Evolutionary conservation across 1,139 yeast species (phyloP).

Genomic region (Kurtzmaniella quercitrusa): DNA sequence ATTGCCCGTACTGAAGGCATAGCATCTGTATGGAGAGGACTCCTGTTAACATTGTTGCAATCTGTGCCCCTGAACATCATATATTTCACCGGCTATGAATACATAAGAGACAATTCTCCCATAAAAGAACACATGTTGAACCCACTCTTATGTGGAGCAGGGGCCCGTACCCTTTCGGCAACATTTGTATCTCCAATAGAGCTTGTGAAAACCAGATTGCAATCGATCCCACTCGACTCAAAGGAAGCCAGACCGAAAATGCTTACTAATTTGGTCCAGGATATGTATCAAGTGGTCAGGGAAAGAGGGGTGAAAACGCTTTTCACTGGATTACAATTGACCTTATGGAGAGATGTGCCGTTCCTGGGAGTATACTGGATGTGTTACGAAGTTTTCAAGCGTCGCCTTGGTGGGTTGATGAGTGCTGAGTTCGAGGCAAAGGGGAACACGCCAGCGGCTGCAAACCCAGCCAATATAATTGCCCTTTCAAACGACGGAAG

Average conservation of each 20-base stretch:
- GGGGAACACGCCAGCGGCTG: slow-evolving; percentile 3
- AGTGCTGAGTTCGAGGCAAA: slow-evolving; percentile 19
- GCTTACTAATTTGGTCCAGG: slow-evolving; percentile 47
- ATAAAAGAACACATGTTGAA: slow-evolving; percentile 48
- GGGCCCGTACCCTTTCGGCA: slow-evolving; percentile 82
- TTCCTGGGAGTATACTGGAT: slow-evolving; percentile 96
- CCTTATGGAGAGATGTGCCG: slow-evolving; percentile 97
- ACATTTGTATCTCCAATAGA: slow-evolving; percentile 86
- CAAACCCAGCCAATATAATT: slow-evolving; percentile 3
- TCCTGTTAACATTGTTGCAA: slow-evolving; percentile 79
- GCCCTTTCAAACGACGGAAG: slow-evolving; percentile 35
- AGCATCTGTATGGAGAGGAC: slow-evolving; percentile 82
- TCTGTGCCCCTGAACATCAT: slow-evolving; percentile 91
- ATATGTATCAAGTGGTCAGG: slow-evolving; percentile 51
- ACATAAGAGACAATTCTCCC: slow-evolving; percentile 72
- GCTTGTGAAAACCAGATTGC: slow-evolving; percentile 80
- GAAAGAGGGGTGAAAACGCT: slow-evolving; percentile 59
- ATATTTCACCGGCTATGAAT: slow-evolving; percentile 91
- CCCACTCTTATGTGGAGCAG: slow-evolving; percentile 81
- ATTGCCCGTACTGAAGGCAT: slow-evolving; percentile 73
- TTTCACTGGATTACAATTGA: slow-evolving; percentile 81
- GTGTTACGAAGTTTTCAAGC: slow-evolving; percentile 54
- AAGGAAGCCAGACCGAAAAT: slow-evolving; percentile 25
- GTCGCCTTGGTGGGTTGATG: slow-evolving; percentile 19
- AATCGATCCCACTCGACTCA: slow-evolving; percentile 61